Evolutionary conservation across 345 rosid species (phyloP).

Genomic region (Pugionium cornutum): DNA sequence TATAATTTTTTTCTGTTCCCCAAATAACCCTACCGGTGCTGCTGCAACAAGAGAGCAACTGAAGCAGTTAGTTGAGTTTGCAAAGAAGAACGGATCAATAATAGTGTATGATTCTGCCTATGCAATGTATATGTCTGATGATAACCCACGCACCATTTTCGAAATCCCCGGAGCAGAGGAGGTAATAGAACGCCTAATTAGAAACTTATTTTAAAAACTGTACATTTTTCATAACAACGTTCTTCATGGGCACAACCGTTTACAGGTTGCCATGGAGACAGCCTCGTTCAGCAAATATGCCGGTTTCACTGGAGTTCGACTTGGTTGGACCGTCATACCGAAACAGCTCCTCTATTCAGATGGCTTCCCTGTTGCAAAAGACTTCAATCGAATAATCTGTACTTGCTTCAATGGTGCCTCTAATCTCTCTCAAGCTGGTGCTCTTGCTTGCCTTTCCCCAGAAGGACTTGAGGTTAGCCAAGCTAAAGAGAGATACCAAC

Average conservation of each 20-base stretch:
- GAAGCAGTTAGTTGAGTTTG: conserved; percentile 68
- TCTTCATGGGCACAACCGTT: conserved; percentile 3
- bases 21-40: conserved; percentile 95
- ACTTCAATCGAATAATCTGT: conserved; percentile 81
- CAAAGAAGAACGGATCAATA: conserved; percentile 88
- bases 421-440: conserved; percentile 88
- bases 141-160: conserved; percentile 81
- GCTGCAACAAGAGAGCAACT: conserved; percentile 91
- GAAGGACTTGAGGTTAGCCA: conserved; percentile 74
- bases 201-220: not conserved
- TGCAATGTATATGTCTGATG: conserved; percentile 83
- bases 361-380: conserved; percentile 87
- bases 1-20: conserved; percentile 92
- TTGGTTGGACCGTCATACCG: conserved; percentile 95
- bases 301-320: conserved; percentile 95
- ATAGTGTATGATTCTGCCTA: conserved; percentile 94
- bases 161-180: conserved; percentile 99
- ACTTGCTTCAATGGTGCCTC: conserved; percentile 97
- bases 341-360: conserved; percentile 80
- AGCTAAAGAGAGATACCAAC: conserved; percentile 5
- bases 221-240: not conserved
- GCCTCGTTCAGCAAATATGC: conserved; percentile 94
- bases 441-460: conserved; percentile 83
- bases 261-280: conserved; percentile 88
- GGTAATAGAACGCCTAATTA: conserved; percentile 45